Evolutionary conservation across 345 rosid species (phyloP).

Genomic region (Linum tenue): DNA sequence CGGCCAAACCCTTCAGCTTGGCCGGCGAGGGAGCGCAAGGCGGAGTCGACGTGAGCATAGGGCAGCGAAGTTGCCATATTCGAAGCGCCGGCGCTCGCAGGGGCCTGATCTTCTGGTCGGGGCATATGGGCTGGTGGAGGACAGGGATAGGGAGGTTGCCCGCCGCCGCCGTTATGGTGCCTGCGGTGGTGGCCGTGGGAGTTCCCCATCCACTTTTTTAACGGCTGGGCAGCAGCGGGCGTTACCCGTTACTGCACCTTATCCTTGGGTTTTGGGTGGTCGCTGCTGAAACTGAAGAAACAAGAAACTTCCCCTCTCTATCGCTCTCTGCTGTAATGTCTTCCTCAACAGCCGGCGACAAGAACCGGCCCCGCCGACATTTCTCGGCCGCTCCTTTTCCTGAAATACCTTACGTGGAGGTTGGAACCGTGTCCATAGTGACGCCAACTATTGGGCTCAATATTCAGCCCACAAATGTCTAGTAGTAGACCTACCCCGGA

Average conservation of each 20-base stretch:
- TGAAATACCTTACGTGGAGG: neutral
- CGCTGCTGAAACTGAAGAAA: neutral
- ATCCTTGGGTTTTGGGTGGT: neutral
- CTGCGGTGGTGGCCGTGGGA: conserved; percentile 28
- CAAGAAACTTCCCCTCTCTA: neutral
- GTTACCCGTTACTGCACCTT: neutral
- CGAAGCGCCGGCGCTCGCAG: neutral
- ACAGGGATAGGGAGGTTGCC: conserved; percentile 4
- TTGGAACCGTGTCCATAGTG: neutral
- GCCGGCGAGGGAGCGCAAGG: conserved; percentile 69
- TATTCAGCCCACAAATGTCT: no score
- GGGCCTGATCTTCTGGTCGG: conserved; percentile 11
- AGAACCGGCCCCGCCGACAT: neutral
- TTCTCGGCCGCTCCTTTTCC: neutral
- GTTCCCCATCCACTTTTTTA: conserved; percentile 34
- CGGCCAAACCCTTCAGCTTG: conserved; percentile 90
- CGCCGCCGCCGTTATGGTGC: conserved; percentile 19
- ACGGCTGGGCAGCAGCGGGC: neutral
- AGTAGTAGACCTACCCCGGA: no score
- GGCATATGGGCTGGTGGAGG: conserved; percentile 12
- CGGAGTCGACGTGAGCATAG: conserved; percentile 55
- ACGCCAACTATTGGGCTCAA: neutral
- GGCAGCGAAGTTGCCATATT: conserved; percentile 27
- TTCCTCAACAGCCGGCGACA: neutral
- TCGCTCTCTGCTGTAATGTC: neutral